Evolutionary conservation across 768 basidiomycete genomes (phyloP), one percentile per base, ranked within the genome.

Genomic region (Mrakia gelida): DNA sequence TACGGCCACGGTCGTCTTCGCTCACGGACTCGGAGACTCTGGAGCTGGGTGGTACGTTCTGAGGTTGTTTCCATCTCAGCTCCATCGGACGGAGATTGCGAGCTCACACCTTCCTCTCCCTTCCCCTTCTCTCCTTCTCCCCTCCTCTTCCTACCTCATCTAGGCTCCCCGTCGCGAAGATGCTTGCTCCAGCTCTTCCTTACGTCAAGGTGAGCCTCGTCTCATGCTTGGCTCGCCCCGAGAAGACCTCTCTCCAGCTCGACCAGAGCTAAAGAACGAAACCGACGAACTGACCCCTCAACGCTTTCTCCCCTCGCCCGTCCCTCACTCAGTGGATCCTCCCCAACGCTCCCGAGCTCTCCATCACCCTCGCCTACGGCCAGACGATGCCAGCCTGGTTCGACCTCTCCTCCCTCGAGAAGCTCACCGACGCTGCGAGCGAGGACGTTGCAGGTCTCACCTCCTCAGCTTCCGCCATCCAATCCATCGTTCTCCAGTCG

Each of bases 381-480:
- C 88, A 89, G 85, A 81, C 82, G 73, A 92, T 93, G 91, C 89
- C 91, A n/a, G 88, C 89, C 49, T 93, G 92, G 92, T 95, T 92
- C 84, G 92, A 95, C 83, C 88, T 95, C 59, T 85, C 85, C 62
- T 88, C 88, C 23, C 91, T 92, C 11, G 81, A 82, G 65, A 82
- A 82, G 38, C 82, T 85, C 23, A 80, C 81, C 75, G 81, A 84
- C 80, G 81, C 83, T 15, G 71, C 71, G 4, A 74, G 81, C 68
- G 94, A 96, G 84, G 95, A 97, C 83, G 90, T 92, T 82, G 78
- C 80, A 18, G 92, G 92, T 62, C 92, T 97, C 89, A 86, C 91
- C 45, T 83, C 88, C 43, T 89, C 91, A 45, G 88, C 89, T 11
- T 85, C 86, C 41, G 84, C 87, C 38, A 86, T 96, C 81, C 90